Base-by-base conservation (phyloP, 164 flowering plant species). In the Vitis amurensis region DNA sequence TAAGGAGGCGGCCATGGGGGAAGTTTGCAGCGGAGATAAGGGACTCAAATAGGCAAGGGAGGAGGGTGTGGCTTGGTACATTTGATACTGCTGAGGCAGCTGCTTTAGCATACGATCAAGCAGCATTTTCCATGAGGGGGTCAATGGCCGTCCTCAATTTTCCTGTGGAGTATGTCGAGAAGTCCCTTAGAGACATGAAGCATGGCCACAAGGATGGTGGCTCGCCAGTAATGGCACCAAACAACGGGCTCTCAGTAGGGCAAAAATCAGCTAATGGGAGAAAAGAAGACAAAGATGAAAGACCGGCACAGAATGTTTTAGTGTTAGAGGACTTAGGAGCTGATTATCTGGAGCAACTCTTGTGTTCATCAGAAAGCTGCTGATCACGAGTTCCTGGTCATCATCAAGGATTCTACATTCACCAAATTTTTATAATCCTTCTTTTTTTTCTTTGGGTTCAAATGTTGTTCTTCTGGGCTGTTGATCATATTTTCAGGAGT, bases 91-190 rank as follows among this genome's bases (percentile, higher is more conserved):
- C 91, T 1, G 91, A 87, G 70, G 88, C 79, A 0, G 94, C 94
- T 1, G 94, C 94, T 16, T 51, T 86, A 44, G 94, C 91, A 3
- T 89, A 89, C 56, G 94, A 89, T 29, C 91, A 85, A 64, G 94
- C 94, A 0, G 91, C 94, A 37, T 84, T 85, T 53, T 61, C 88
- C 1, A 77, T 79, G 79, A 72, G 89, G 58, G 91, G 94, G 0
- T n/a, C 83, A 0, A 11, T 66, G 77, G 93, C 93, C 0, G 74
- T 82, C 11, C 84, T 87, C 15, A 89, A 89, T 72, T 89, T 89
- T 53, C 84, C 91, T 13, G 79, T 68, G 11, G 86, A 88, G 14
- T 48, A 64, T 9, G 91, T 88, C n/a, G 47, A 64, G 63, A 78
- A 88, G 30, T 88, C 91, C 12, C 76, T 88, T 1, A 31, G 68